phyloP scores from a whole-genome alignment of 306 rosid genomes.

The Cucurbita ficifolia region DNA sequence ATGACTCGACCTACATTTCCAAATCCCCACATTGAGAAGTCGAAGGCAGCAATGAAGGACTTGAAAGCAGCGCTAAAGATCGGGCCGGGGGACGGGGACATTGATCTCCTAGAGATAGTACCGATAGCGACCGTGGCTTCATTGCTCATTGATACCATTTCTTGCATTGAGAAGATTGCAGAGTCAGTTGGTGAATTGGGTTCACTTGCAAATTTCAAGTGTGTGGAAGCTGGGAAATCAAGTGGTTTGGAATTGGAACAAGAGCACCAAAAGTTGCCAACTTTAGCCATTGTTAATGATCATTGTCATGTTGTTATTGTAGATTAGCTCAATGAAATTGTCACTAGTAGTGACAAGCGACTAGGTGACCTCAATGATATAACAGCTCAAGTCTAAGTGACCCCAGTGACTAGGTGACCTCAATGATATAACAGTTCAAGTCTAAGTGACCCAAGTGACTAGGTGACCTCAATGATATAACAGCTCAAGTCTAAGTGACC shows the following conservation, averaged over 20 bases:
- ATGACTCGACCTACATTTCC: conserved; percentile 18
- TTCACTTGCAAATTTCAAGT: conserved; percentile 24
- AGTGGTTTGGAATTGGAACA: neutral
- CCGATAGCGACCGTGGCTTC: conserved; percentile 55
- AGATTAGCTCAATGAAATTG: neutral
- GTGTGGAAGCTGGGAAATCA: neutral
- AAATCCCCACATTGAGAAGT: conserved; percentile 14
- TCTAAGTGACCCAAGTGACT: too few relatives aligned
- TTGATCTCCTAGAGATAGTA: conserved; percentile 23
- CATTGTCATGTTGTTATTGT: neutral
- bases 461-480: too few relatives aligned
- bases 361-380: too few relatives aligned
- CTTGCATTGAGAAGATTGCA: conserved; percentile 33
- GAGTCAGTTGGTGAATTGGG: conserved; percentile 53
- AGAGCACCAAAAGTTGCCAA: neutral
- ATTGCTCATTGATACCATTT: conserved; percentile 40
- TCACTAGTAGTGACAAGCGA: too few relatives aligned
- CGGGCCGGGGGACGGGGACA: conserved; percentile 11
- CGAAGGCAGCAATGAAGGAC: conserved; percentile 21
- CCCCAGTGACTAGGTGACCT: too few relatives aligned
- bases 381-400: too few relatives aligned
- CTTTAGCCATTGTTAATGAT: neutral
- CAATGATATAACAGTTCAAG: too few relatives aligned
- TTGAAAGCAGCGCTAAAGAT: conserved; percentile 27
- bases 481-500: too few relatives aligned